Conservation (phyloP, 2,329 filamentous ascomycete species). For the Amauroascus niger region DNA sequence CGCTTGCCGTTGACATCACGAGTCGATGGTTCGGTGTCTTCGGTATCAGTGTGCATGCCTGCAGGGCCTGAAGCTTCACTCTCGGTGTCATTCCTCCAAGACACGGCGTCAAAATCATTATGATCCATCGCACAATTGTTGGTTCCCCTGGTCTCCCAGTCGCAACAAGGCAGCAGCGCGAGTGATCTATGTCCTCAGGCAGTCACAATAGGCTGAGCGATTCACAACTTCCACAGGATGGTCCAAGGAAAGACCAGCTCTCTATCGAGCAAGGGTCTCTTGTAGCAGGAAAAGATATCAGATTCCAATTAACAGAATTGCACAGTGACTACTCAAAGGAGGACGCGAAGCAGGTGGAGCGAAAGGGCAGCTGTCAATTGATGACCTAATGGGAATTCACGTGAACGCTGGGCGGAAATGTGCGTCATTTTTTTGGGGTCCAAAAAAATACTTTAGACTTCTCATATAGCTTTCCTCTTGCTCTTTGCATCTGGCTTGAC, state of each 20-base stretch:
- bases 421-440: slow-evolving; percentile 4
- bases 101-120: slow-evolving; percentile 72
- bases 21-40: slow-evolving; percentile 24
- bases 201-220: not conserved
- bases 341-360: not conserved
- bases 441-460: too few relatives aligned
- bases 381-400: slow-evolving; percentile 11
- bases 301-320: not conserved
- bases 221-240: not conserved
- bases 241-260: not conserved
- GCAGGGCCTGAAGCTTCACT: slow-evolving; percentile 37
- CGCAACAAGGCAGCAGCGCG: not conserved
- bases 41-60: slow-evolving; percentile 35
- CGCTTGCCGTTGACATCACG: slow-evolving; percentile 42
- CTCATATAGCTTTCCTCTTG: too few relatives aligned
- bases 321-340: not conserved
- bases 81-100: slow-evolving; percentile 59
- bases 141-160: not conserved
- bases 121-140: slow-evolving; percentile 33
- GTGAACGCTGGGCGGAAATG: not conserved
- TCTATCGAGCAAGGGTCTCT: not conserved
- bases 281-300: not conserved
- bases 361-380: slow-evolving; percentile 3
- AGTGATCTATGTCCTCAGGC: not conserved
- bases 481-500: too few relatives aligned